A percentile compares a stretch with the other conserved stretches of the same genome.
These are phyloP conservation scores for Hygrocybe punicea DNA, from an alignment of 768 basidiomycete genomes.

Conservation along the genomic window DNA sequence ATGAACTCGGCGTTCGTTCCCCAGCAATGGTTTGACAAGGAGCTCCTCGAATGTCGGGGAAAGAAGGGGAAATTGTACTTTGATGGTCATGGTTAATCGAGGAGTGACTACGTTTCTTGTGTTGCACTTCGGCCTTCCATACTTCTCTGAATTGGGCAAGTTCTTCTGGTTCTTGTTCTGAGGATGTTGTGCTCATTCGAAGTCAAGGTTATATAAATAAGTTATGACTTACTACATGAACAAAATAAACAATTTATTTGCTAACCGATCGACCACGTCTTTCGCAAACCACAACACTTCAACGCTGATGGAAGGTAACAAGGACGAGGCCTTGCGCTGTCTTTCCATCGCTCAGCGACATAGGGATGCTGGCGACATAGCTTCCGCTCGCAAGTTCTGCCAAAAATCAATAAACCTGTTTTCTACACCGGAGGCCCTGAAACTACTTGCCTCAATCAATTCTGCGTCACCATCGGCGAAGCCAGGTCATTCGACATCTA, in stretches of 20 bases:
- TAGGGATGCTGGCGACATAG: slow-evolving; percentile 62
- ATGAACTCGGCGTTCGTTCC: not conserved
- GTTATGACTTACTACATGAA: not conserved
- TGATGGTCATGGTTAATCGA: slow-evolving; percentile 2
- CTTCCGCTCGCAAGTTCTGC: slow-evolving; percentile 83
- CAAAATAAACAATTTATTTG: not conserved
- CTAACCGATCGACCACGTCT: not conserved
- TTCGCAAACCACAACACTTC: not conserved
- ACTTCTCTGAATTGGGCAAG: slow-evolving; percentile 65
- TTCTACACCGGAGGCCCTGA: slow-evolving; percentile 69
- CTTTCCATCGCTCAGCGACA: slow-evolving; percentile 76
- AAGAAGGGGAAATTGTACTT: not conserved
- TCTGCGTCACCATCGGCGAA: slow-evolving; percentile 42
- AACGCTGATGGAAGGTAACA: slow-evolving; percentile 70
- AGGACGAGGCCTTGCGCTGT: slow-evolving; percentile 83
- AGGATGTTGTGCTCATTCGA: not conserved
- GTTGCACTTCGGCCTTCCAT: slow-evolving; percentile 67
- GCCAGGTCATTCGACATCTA: slow-evolving; percentile 35
- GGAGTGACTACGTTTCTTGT: slow-evolving; percentile 25
- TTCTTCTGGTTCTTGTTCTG: slow-evolving; percentile 53
- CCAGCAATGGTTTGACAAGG: not conserved
- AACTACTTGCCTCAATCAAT: slow-evolving; percentile 62
- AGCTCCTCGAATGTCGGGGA: slow-evolving; percentile 1
- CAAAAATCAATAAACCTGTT: slow-evolving; percentile 84
- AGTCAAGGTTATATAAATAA: not conserved